Evolutionary conservation across 495 filamentous ascomycete species (phyloP).

Genomic region (Podospora anserina): DNA sequence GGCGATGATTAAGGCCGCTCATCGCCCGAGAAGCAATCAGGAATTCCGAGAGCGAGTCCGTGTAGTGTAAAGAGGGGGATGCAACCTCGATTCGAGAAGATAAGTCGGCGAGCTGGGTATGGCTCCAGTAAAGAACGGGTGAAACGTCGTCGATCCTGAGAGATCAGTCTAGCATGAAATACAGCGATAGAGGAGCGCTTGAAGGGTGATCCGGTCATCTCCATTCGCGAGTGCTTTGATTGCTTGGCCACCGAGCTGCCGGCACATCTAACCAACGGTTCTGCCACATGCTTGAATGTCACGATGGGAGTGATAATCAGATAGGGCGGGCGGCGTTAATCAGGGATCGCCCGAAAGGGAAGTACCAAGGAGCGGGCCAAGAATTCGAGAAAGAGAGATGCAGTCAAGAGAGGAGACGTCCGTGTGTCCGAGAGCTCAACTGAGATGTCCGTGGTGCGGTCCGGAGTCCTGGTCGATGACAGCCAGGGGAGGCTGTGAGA

Average conservation of each 20-base stretch:
- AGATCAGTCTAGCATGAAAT: background rate
- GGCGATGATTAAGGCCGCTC: background rate
- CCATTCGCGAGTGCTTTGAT: background rate
- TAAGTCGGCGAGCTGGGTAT: background rate
- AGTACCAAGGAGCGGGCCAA: conserved; percentile 6
- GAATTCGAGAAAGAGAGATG: conserved; percentile 6
- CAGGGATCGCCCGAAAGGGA: conserved; percentile 1
- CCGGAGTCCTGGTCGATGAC: conserved; percentile 7
- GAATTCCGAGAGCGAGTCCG: background rate
- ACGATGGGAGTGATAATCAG: conserved; percentile 5
- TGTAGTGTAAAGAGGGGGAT: background rate
- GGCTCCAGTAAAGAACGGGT: conserved; percentile 4
- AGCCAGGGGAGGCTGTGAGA: conserved; percentile 1
- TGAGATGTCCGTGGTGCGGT: conserved; percentile 2
- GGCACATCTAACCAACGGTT: conserved; percentile 11
- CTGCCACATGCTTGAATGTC: conserved; percentile 10
- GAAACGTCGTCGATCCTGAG: conserved; percentile 16
- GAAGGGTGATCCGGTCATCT: conserved; percentile 8
- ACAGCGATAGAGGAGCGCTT: background rate
- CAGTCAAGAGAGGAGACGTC: background rate
- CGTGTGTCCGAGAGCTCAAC: background rate
- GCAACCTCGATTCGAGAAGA: background rate
- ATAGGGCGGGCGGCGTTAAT: conserved; percentile 5
- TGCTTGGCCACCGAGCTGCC: conserved; percentile 4
- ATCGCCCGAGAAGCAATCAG: background rate